phyloP scores from a whole-genome alignment of 352 stramenopile genomes.

The Globisporangium parvum region DNA sequence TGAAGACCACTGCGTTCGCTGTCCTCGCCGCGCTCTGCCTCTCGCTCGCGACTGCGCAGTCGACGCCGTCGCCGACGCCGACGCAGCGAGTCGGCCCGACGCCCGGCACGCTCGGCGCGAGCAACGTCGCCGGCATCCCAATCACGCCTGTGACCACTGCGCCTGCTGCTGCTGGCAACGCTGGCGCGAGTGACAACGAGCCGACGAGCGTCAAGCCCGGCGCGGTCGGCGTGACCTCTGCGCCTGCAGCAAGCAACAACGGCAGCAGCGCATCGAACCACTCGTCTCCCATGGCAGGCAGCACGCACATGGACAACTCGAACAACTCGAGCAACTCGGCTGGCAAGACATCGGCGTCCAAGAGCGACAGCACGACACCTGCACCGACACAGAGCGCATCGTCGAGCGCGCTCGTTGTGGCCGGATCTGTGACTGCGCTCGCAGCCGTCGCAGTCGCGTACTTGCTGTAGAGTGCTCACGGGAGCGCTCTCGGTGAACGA shows the following conservation, averaged over 20 bases:
- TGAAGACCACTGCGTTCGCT: slow-evolving; percentile 8
- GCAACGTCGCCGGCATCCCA: slow-evolving; percentile 15
- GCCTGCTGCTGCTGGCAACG: slow-evolving; percentile 14
- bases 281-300: slow-evolving; percentile 11
- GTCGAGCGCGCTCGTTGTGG: background rate
- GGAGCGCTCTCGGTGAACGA: no score
- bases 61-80: slow-evolving; percentile 1
- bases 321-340: background rate
- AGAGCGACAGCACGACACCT: background rate
- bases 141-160: slow-evolving; percentile 15
- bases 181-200: slow-evolving; percentile 4
- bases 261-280: background rate
- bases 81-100: slow-evolving; percentile 3
- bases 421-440: background rate
- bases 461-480: slow-evolving; percentile 2
- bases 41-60: slow-evolving; percentile 8
- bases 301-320: slow-evolving; percentile 1
- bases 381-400: background rate
- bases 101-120: slow-evolving; percentile 13
- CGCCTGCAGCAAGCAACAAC: background rate
- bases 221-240: background rate
- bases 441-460: slow-evolving; percentile 4
- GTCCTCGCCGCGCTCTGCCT: slow-evolving; percentile 1
- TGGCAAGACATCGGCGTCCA: slow-evolving; percentile 3
- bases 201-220: slow-evolving; percentile 10